Evolutionary conservation across 441 rosid genomes (phyloP).

Genomic region (Arabidopsis hybrid): DNA sequence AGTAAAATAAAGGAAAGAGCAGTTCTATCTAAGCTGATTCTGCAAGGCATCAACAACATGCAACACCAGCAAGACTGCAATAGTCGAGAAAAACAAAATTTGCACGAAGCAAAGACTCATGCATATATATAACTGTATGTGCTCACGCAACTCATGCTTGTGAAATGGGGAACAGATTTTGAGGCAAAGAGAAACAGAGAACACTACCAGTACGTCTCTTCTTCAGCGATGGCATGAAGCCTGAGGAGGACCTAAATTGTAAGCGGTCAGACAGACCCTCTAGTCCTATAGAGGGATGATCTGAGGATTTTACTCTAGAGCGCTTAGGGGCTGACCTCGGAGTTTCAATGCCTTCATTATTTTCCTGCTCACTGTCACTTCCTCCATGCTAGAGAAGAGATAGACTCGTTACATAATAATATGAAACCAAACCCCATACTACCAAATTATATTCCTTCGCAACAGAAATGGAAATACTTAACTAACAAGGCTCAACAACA

Average conservation of each 20-base stretch:
- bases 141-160: conserved; percentile 18
- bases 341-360: conserved; percentile 50
- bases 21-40: conserved; percentile 18
- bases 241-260: conserved; percentile 61
- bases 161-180: conserved; percentile 28
- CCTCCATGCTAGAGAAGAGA: conserved; percentile 54
- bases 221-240: conserved; percentile 57
- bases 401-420: conserved; percentile 28
- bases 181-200: conserved; percentile 36
- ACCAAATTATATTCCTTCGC: conserved; percentile 14
- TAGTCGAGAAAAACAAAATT: not conserved
- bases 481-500: conserved; percentile 15
- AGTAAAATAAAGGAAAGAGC: not conserved
- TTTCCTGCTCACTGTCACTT: conserved; percentile 65
- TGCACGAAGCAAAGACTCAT: conserved; percentile 33
- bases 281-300: conserved; percentile 49
- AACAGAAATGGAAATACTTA: conserved; percentile 17
- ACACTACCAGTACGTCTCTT: conserved; percentile 60
- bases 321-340: conserved; percentile 53
- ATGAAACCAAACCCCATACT: conserved; percentile 23
- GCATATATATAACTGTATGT: conserved; percentile 24
- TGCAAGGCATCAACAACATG: conserved; percentile 19
- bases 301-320: conserved; percentile 50
- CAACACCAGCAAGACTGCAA: conserved; percentile 31
- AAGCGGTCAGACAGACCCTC: conserved; percentile 62